These are phyloP conservation scores for Boletus fagicola DNA, from an alignment of 768 basidiomycete genomes.

Conservation along the genomic window DNA sequence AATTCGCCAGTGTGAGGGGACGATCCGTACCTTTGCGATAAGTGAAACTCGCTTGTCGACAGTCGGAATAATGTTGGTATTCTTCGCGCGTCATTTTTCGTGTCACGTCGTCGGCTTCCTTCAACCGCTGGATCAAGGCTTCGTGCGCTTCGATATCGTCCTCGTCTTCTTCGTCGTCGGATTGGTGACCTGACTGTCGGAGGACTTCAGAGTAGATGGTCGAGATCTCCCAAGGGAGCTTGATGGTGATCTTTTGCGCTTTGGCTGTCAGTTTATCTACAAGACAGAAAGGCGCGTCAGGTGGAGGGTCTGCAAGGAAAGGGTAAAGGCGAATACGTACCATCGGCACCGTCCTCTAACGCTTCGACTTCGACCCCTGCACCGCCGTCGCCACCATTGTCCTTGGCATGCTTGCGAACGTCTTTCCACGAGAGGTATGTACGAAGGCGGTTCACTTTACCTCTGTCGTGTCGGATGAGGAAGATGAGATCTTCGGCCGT, in stretches of 20 bases:
- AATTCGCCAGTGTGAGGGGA: background rate
- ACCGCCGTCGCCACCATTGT: conserved; percentile 78
- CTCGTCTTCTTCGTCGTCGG: conserved; percentile 95
- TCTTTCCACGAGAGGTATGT: conserved; percentile 98
- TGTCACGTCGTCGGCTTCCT: conserved; percentile 95
- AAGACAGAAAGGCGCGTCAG: background rate
- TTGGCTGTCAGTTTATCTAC: conserved; percentile 78
- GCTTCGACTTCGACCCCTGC: conserved; percentile 81
- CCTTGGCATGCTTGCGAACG: conserved; percentile 92
- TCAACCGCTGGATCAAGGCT: conserved; percentile 84
- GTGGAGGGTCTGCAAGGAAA: too few species aligned
- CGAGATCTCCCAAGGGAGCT: conserved; percentile 93
- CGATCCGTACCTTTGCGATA: conserved; percentile 80
- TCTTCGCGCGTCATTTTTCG: conserved; percentile 96
- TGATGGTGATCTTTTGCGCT: conserved; percentile 90
- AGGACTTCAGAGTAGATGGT: conserved; percentile 91
- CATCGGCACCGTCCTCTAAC: conserved; percentile 80
- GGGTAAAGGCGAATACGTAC: conserved; percentile 35
- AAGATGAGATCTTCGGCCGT: conserved; percentile 96
- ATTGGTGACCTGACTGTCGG: conserved; percentile 68
- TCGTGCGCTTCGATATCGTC: conserved; percentile 96
- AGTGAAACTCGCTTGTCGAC: conserved; percentile 94
- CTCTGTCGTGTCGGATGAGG: conserved; percentile 89
- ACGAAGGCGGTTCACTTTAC: conserved; percentile 88
- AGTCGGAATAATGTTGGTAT: conserved; percentile 96